phyloP scores from a whole-genome alignment of 495 filamentous ascomycete genomes.

The Cairneyella variabilis region DNA sequence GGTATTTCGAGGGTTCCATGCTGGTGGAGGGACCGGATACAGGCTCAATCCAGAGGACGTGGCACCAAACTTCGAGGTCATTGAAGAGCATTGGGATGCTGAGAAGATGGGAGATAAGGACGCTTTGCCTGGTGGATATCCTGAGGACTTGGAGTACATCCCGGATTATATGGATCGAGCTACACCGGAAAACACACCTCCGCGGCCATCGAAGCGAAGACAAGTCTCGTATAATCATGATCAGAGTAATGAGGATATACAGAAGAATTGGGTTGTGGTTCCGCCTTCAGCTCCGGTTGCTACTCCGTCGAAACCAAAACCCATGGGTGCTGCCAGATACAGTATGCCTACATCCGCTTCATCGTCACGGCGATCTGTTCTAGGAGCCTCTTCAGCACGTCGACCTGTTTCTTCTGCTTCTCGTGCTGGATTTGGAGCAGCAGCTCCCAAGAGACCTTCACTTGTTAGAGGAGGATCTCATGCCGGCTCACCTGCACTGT shows the following conservation, averaged over 20 bases:
- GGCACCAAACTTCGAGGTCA: conserved; percentile 4
- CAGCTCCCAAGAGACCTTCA: conserved; percentile 28
- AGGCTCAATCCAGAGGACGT: conserved; percentile 23
- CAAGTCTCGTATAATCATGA: conserved; percentile 39
- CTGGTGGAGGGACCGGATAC: conserved; percentile 75
- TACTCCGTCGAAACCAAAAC: conserved; percentile 13
- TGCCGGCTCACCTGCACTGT: conserved; percentile 39
- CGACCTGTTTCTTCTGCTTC: conserved; percentile 24
- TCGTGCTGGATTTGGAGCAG: conserved; percentile 26
- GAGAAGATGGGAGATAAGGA: conserved; percentile 4
- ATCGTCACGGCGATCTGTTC: conserved; percentile 7
- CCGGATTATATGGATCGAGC: conserved; percentile 31
- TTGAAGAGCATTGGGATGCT: conserved; percentile 1
- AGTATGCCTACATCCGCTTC: conserved; percentile 18
- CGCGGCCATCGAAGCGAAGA: conserved; percentile 46
- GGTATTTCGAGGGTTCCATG: conserved; percentile 78
- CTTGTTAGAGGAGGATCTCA: conserved; percentile 41
- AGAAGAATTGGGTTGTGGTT: conserved; percentile 76
- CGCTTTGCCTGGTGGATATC: conserved; percentile 41
- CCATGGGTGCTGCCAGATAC: conserved; percentile 14
- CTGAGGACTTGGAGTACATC: conserved; percentile 31
- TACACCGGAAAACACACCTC: conserved; percentile 40
- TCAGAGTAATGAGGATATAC: conserved; percentile 50
- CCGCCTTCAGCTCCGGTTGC: conserved; percentile 18
- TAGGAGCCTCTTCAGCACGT: neutral